A percentile compares a stretch with the other conserved stretches of the same genome.
phyloP scores from a whole-genome alignment of 108 stramenopile genomes.

The Skeletonema costatum region DNA sequence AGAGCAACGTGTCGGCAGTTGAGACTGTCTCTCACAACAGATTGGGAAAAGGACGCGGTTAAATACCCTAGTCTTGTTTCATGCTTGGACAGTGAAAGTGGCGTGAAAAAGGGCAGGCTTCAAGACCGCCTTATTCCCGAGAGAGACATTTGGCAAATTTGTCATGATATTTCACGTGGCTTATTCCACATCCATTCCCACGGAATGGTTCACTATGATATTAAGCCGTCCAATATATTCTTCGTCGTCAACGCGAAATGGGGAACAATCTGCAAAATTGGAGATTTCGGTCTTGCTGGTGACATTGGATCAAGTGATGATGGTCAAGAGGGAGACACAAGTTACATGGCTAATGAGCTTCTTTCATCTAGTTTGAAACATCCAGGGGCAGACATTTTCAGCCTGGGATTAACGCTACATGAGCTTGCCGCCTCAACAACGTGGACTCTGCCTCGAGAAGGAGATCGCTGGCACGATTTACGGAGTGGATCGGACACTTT shows the following conservation, averaged over 20 bases:
- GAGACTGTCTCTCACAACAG: conserved; percentile 57
- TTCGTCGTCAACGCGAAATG: conserved; percentile 59
- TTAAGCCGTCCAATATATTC: conserved; percentile 88
- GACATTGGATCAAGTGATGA: conserved; percentile 73
- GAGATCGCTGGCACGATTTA: conserved; percentile 73
- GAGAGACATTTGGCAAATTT: conserved; percentile 78
- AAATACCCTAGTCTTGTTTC: conserved; percentile 70
- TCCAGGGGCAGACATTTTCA: conserved; percentile 81
- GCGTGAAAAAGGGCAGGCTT: neutral
- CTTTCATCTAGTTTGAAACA: conserved; percentile 53
- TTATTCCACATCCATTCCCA: conserved; percentile 79
- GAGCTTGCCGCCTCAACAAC: conserved; percentile 61
- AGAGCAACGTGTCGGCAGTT: conserved; percentile 80
- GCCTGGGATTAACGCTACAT: conserved; percentile 79
- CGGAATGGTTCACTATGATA: conserved; percentile 82
- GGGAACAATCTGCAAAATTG: conserved; percentile 86
- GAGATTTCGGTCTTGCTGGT: conserved; percentile 86
- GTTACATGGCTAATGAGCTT: conserved; percentile 78
- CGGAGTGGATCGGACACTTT: conserved; percentile 52
- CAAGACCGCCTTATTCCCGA: conserved; percentile 64
- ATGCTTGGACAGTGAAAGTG: conserved; percentile 45
- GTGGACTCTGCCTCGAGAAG: conserved; percentile 70
- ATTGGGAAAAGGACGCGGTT: conserved; percentile 56
- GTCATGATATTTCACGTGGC: conserved; percentile 82
- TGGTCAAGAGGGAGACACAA: conserved; percentile 85